Percentiles rank a stretch among this genome's conserved stretches.
Conservation (phyloP, 768 basidiomycete species). For the Tulasnella sp. region DNA sequence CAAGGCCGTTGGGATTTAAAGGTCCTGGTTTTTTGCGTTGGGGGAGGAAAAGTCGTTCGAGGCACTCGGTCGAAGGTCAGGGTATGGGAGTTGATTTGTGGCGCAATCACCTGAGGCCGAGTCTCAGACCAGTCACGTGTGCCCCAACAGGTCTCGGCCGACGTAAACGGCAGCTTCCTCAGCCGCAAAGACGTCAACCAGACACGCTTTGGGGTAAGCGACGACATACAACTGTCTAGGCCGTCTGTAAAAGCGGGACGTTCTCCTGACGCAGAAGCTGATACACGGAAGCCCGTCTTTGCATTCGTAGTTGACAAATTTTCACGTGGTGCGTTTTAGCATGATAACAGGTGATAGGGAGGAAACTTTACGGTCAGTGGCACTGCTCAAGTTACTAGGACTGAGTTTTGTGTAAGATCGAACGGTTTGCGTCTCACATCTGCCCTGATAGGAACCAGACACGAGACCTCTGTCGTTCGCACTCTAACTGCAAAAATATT, state of each 20-base stretch:
- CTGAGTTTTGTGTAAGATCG: not conserved
- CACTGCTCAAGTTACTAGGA: too few species aligned
- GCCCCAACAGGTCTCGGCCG: not conserved
- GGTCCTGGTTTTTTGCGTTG: not conserved
- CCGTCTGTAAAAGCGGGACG: not conserved
- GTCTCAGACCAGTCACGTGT: not conserved
- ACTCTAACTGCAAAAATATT: too few species aligned
- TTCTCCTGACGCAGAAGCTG: not conserved
- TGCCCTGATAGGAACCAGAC: not conserved
- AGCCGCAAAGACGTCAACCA: not conserved
- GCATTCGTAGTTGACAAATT: not conserved
- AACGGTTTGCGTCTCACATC: not conserved
- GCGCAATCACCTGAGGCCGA: not conserved
- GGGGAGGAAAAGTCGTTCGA: not conserved
- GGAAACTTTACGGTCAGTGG: not conserved
- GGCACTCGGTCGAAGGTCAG: not conserved
- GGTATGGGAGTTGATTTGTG: not conserved
- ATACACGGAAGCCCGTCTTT: constrained; percentile 1
- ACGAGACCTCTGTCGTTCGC: too few species aligned
- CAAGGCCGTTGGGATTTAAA: not conserved
- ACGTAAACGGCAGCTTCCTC: not conserved
- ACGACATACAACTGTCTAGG: not conserved
- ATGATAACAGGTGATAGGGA: not conserved
- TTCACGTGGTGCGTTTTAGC: not conserved
- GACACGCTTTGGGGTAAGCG: not conserved